Base-by-base conservation (phyloP, 441 rosid species). In the Populus trichocarpa region DNA sequence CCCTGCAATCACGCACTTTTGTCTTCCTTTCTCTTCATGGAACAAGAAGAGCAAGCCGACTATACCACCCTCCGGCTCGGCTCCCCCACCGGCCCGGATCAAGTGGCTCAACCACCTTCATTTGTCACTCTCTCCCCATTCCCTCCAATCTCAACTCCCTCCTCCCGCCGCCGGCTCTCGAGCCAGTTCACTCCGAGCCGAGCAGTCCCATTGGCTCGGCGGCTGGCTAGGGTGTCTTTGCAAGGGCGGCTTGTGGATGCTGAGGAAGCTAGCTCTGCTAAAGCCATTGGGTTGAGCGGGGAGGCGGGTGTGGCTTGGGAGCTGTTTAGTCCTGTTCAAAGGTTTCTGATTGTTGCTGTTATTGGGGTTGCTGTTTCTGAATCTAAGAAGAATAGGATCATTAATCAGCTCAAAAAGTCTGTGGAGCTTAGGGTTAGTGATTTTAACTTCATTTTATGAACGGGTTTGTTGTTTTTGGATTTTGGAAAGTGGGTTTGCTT, bases 331-430 rank as follows among this genome's bases (percentile, higher is more conserved):
- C 97, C 99, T 12, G 81, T 85, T n/a, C 93, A 94, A 69, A 87
- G 99, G 57, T 88, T 92, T 84, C 82, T 94, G 78, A 81, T 89
- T 13, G 97, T 94, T 2, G 97, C 99, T 0, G 92, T 91, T 28
- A 85, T 94, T 5, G 93, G 96, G 18, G 93, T 78, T 5, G 96
- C 98, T 57, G 87, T 85, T 10, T 87, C 93, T 0, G 88, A 96
- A 70, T 94, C 98, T 23, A 87, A 85, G 88, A 94, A 91, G 90
- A 91, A 89, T 36, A 71, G 78, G 77, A 61, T 85, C 70, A 89
- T 94, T 68, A 81, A 80, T 36, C 87, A 88, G 80, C 97, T 96
- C 28, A 84, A 81, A 74, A 91, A 88, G 59, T 89, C 98, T 0
- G 92, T 96, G 57, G 85, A 91, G 40, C 86, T 89, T 10, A 90